Percentiles rank a stretch among this genome's conserved stretches.
Evolutionary conservation across 768 basidiomycete species (phyloP).

Genomic region (Pleurotus ostreatus): DNA sequence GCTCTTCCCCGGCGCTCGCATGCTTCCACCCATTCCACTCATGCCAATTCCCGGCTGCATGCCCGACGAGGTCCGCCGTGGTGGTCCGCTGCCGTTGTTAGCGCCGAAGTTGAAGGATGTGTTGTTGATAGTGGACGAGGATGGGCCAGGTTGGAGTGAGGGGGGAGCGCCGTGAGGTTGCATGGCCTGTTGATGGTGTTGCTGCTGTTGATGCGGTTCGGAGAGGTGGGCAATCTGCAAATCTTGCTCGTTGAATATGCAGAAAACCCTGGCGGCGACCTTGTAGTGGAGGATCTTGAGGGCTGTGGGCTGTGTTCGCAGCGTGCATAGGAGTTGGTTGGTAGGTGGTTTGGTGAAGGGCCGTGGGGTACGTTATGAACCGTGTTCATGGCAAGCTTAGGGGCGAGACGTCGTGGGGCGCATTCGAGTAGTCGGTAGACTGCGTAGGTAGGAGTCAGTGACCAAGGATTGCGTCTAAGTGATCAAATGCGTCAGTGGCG

Average conservation of each 20-base stretch:
- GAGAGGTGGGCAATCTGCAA: conserved; percentile 67
- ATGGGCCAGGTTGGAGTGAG: conserved; percentile 9
- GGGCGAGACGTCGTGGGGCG: no score
- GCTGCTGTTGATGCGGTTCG: conserved; percentile 46
- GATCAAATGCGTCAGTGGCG: no score
- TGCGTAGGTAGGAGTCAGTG: no score
- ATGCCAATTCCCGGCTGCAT: not conserved
- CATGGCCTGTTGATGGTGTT: conserved; percentile 30
- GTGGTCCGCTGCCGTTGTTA: conserved; percentile 27
- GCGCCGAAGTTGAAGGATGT: conserved; percentile 13
- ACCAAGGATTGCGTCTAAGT: no score
- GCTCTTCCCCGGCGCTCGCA: no score
- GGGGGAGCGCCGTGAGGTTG: conserved; percentile 20
- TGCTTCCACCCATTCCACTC: no score
- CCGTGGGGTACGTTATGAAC: no score
- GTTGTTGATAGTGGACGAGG: conserved; percentile 8
- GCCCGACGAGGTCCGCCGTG: not conserved
- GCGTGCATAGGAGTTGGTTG: no score
- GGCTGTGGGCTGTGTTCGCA: no score
- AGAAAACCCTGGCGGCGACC: conserved; percentile 91
- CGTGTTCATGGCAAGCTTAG: no score
- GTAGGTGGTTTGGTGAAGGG: no score
- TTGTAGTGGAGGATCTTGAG: conserved; percentile 95
- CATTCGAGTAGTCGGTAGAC: no score
- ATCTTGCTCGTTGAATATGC: conserved; percentile 85